Conservation (phyloP, 208 protist genomes). For the Crithidia brevicula region DNA sequence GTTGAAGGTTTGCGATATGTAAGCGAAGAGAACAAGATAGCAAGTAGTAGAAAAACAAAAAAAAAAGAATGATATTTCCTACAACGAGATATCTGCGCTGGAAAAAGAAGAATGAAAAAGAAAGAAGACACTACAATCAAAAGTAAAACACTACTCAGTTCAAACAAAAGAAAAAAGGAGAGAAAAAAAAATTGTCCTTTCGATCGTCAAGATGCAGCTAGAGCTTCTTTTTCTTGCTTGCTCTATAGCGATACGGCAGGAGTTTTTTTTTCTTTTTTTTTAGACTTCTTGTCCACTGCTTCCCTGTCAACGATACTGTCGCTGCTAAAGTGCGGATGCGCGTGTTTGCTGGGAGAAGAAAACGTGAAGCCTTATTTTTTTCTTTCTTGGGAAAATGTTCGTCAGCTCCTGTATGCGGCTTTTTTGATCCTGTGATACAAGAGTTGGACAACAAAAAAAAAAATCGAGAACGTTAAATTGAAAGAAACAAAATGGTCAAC, state of each 20-base stretch:
- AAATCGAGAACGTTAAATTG: neutral
- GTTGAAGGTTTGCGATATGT: no score
- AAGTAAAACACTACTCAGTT: neutral
- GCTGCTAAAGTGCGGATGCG: no score
- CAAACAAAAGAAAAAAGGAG: neutral
- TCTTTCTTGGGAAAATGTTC: no score
- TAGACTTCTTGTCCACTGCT: neutral
- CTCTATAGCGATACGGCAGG: neutral
- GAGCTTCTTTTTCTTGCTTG: neutral
- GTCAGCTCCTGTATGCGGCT: neutral
- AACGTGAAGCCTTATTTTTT: no score
- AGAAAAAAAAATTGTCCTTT: no score
- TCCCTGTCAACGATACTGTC: no score
- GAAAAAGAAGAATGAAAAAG: neutral
- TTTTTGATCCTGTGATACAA: neutral
- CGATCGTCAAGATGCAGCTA: no score
- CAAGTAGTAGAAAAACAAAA: neutral
- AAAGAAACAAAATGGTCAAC: slow-evolving; percentile 16
- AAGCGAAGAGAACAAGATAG: no score
- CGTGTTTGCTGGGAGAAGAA: neutral
- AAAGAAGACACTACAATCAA: neutral
- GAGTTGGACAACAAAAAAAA: neutral
- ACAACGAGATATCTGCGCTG: no score
- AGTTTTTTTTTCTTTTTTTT: neutral
- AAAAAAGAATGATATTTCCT: neutral